These are phyloP conservation scores for Fusarium siculi DNA, from an alignment of 2,329 filamentous ascomycete species.

Conservation along the genomic window DNA sequence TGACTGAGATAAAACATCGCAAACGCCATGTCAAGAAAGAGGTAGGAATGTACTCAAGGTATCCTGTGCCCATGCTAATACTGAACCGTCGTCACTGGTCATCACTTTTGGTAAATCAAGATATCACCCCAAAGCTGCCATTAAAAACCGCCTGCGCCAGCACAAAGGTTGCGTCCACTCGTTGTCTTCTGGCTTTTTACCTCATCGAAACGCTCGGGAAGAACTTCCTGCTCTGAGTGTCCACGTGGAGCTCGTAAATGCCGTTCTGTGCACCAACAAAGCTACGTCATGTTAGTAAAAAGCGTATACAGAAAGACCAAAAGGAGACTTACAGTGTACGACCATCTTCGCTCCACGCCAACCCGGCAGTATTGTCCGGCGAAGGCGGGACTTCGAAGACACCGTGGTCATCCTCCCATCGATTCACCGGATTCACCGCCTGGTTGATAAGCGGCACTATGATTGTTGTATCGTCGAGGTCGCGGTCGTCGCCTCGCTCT, in stretches of 20 bases:
- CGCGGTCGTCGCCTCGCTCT: conserved; percentile 47
- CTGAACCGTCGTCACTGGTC: conserved; percentile 35
- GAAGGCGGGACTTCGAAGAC: conserved; percentile 58
- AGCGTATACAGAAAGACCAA: not conserved
- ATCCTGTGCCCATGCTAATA: conserved; percentile 37
- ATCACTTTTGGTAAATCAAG: conserved; percentile 38
- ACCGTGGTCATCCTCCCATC: conserved; percentile 56
- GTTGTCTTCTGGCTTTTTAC: conserved; percentile 49
- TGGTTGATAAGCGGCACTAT: conserved; percentile 53
- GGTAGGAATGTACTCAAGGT: conserved; percentile 26
- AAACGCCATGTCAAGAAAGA: conserved; percentile 22
- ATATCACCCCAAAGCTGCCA: not conserved
- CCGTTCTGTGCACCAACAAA: conserved; percentile 76
- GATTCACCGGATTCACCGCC: conserved; percentile 48
- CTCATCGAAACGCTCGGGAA: conserved; percentile 66
- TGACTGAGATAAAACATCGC: conserved; percentile 3
- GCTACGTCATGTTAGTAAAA: conserved; percentile 51
- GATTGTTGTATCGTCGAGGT: conserved; percentile 51
- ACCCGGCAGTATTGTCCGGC: conserved; percentile 68
- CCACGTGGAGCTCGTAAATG: conserved; percentile 78
- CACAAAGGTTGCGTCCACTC: conserved; percentile 4
- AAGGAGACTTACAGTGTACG: conserved; percentile 63
- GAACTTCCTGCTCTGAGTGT: conserved; percentile 69
- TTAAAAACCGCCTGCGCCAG: conserved; percentile 11
- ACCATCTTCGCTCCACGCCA: conserved; percentile 72